These are phyloP conservation scores for Penicillium sp. DNA, from an alignment of 2,329 filamentous ascomycete species.

Conservation along the genomic window DNA sequence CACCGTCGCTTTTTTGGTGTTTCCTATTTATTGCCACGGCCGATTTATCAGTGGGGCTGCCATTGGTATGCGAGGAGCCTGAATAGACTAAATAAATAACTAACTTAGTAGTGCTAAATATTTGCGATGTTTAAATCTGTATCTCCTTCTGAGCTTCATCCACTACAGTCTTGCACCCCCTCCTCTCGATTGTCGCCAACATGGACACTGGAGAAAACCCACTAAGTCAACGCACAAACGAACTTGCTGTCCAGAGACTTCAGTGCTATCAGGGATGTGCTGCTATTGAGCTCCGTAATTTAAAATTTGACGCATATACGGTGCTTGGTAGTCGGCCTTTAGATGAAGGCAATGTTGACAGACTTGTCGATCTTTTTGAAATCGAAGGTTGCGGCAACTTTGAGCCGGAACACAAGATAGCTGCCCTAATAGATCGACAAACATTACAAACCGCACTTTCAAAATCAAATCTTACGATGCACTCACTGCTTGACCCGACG, in stretches of 20 bases:
- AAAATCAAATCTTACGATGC: neutral
- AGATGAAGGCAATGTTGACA: neutral
- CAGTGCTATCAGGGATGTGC: neutral
- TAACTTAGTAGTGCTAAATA: no score
- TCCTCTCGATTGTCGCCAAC: no score
- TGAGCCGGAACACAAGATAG: slow-evolving; percentile 5
- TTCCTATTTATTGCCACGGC: no score
- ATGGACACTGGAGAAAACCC: neutral
- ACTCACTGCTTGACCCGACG: neutral
- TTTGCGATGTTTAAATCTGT: no score
- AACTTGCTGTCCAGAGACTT: neutral
- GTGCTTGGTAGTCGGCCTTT: neutral
- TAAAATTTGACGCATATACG: neutral
- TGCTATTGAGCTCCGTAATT: neutral
- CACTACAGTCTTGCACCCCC: no score
- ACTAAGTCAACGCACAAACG: neutral
- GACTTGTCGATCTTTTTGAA: slow-evolving; percentile 1
- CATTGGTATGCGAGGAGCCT: no score
- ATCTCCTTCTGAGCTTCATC: no score
- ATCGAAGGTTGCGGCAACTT: slow-evolving; percentile 9
- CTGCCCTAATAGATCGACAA: neutral
- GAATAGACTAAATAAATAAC: no score
- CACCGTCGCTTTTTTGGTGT: no score
- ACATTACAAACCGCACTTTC: neutral
- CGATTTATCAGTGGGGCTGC: no score